Percentiles rank a stretch among this genome's conserved stretches.
These are phyloP conservation scores for Globisporangium parvum DNA, from an alignment of 352 stramenopile genomes.

Conservation along the genomic window DNA sequence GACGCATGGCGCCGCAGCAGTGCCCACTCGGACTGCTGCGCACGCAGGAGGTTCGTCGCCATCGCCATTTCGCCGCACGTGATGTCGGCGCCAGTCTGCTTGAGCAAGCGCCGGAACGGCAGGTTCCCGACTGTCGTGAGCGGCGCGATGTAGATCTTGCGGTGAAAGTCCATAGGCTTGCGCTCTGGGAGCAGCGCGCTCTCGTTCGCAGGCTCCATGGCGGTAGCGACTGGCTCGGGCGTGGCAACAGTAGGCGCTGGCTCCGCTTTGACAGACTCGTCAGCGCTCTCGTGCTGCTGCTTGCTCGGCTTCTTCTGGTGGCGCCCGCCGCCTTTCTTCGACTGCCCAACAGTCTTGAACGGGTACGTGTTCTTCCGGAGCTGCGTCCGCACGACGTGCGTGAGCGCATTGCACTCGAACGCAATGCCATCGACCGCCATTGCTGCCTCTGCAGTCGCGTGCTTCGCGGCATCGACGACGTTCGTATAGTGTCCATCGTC, in stretches of 20 bases:
- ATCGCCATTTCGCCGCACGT: conserved; percentile 99
- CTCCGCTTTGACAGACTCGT: not conserved
- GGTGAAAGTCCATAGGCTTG: conserved; percentile 94
- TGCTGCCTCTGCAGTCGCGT: conserved; percentile 16
- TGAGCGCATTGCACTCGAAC: conserved; percentile 82
- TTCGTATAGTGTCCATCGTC: conserved; percentile 43
- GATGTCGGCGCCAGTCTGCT: conserved; percentile 97
- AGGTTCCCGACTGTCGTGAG: conserved; percentile 99
- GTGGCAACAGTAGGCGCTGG: not conserved
- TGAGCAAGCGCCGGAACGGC: conserved; percentile 96
- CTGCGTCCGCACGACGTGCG: conserved; percentile 66
- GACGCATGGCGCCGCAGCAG: conserved; percentile 94
- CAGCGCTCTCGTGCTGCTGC: conserved; percentile 1
- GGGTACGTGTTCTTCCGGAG: conserved; percentile 92
- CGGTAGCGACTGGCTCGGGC: not conserved
- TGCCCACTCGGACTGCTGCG: conserved; percentile 95
- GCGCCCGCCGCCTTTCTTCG: conserved; percentile 35
- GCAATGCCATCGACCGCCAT: conserved; percentile 27
- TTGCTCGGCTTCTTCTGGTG: conserved; percentile 25
- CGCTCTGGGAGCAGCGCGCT: conserved; percentile 56
- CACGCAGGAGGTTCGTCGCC: conserved; percentile 92
- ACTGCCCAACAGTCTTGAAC: conserved; percentile 79
- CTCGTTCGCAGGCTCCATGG: conserved; percentile 30
- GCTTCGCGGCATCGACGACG: conserved; percentile 33
- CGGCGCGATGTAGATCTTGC: conserved; percentile 98